phyloP scores from a whole-genome alignment of 2,329 filamentous ascomycete species.

The Elsinoe fawcettii region DNA sequence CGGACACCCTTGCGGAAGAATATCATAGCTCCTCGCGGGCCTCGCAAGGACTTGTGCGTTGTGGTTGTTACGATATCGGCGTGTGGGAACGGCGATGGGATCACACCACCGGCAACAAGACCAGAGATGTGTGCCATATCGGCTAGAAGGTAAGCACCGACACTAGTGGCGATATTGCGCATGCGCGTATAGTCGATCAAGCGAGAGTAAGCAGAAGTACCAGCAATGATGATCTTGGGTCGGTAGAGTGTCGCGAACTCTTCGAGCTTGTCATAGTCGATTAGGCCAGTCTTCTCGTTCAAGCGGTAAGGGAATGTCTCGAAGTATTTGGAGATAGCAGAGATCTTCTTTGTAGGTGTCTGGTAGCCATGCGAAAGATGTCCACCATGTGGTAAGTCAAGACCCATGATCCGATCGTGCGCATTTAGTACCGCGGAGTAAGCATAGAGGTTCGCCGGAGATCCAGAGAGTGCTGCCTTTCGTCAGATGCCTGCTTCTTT shows the following conservation, averaged over 20 bases:
- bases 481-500: constrained; percentile 14
- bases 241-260: constrained; percentile 87
- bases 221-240: constrained; percentile 91
- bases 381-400: constrained; percentile 92
- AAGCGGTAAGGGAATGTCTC: constrained; percentile 97
- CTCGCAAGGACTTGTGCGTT: constrained; percentile 97
- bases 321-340: constrained; percentile 96
- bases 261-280: constrained; percentile 90
- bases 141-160: constrained; percentile 88
- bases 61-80: constrained; percentile 97
- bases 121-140: constrained; percentile 99
- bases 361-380: constrained; percentile 97
- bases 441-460: constrained; percentile 68
- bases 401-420: constrained; percentile 92
- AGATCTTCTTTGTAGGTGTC: constrained; percentile 76
- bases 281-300: constrained; percentile 81
- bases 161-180: constrained; percentile 88
- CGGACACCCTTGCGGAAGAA: constrained; percentile 98
- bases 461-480: constrained; percentile 56
- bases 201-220: constrained; percentile 96
- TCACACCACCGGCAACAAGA: constrained; percentile 84
- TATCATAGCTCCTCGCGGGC: constrained; percentile 97
- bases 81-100: constrained; percentile 84
- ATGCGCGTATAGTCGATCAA: constrained; percentile 95
- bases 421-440: constrained; percentile 89